Percentiles rank a stretch among this genome's conserved stretches.
phyloP scores from a whole-genome alignment of 208 protist species.

The Trypanosoma melophagium region DNA sequence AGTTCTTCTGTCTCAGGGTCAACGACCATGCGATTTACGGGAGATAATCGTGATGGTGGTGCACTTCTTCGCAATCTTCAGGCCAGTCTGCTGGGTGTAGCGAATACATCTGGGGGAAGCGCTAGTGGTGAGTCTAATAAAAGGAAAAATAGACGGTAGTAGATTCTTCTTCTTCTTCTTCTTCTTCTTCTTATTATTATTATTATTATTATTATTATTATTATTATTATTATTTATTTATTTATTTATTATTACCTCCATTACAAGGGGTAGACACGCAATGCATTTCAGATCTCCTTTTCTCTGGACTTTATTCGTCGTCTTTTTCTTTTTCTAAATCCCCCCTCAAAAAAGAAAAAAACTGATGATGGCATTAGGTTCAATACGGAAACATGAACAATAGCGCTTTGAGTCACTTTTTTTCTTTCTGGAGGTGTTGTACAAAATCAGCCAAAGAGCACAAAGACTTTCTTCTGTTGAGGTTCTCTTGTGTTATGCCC shows the following conservation, averaged over 20 bases:
- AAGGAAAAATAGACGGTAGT: conserved; percentile 15
- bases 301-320: too few relatives aligned
- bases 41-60: conserved; percentile 22
- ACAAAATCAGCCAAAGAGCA: neutral
- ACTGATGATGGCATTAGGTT: too few relatives aligned
- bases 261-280: neutral
- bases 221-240: conserved; percentile 9
- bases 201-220: neutral
- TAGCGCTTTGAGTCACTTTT: neutral
- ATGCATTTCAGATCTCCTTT: neutral
- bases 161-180: neutral
- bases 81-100: conserved; percentile 5
- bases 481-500: neutral
- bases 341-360: too few relatives aligned
- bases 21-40: conserved; percentile 19
- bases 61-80: conserved; percentile 32
- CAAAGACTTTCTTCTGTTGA: neutral
- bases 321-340: too few relatives aligned
- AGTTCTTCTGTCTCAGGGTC: neutral
- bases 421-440: neutral
- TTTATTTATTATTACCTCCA: neutral
- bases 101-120: neutral
- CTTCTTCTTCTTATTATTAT: neutral
- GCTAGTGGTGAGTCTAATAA: neutral
- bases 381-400: too few relatives aligned